Percentiles rank a stretch among this genome's conserved stretches.
Evolutionary conservation across 441 rosid species (phyloP).

Genomic region (Aquilaria agallochum): DNA sequence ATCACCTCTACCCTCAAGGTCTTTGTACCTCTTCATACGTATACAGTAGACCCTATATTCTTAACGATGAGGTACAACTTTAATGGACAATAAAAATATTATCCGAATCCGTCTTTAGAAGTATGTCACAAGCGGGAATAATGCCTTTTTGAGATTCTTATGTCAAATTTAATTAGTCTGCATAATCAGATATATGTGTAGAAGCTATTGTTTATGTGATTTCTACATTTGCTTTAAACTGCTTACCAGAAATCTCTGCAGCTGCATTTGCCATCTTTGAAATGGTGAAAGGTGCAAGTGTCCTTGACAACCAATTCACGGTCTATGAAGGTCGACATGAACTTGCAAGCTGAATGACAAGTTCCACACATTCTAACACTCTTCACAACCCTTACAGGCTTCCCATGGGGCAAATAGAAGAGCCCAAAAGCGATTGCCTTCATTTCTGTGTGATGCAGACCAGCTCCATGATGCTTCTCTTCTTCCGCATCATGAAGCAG

Average conservation of each 20-base stretch:
- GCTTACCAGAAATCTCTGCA: slow-evolving; percentile 23
- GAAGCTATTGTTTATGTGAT: not conserved
- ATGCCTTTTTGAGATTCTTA: too few relatives aligned
- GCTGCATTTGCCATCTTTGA: slow-evolving; percentile 26
- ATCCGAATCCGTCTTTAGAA: too few relatives aligned
- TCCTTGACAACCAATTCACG: slow-evolving; percentile 22
- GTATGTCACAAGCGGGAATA: too few relatives aligned
- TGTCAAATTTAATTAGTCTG: too few relatives aligned
- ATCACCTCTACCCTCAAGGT: too few relatives aligned
- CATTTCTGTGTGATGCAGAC: slow-evolving; percentile 25
- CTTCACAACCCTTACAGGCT: slow-evolving; percentile 19
- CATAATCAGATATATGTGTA: not conserved
- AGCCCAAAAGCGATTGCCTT: slow-evolving; percentile 27
- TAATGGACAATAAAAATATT: too few relatives aligned
- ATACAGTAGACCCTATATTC: too few relatives aligned
- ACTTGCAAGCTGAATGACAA: slow-evolving; percentile 24
- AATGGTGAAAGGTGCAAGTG: slow-evolving; percentile 24
- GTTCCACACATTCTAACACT: slow-evolving; percentile 22
- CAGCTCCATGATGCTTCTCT: slow-evolving; percentile 19
- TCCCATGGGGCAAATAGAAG: slow-evolving; percentile 13
- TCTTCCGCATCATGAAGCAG: slow-evolving; percentile 23
- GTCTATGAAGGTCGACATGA: slow-evolving; percentile 23
- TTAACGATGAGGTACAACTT: too few relatives aligned
- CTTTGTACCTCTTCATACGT: too few relatives aligned
- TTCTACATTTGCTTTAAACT: not conserved